Base-by-base conservation (phyloP, 2,329 filamentous ascomycete genomes). In the Teratosphaeria nubilosa region DNA sequence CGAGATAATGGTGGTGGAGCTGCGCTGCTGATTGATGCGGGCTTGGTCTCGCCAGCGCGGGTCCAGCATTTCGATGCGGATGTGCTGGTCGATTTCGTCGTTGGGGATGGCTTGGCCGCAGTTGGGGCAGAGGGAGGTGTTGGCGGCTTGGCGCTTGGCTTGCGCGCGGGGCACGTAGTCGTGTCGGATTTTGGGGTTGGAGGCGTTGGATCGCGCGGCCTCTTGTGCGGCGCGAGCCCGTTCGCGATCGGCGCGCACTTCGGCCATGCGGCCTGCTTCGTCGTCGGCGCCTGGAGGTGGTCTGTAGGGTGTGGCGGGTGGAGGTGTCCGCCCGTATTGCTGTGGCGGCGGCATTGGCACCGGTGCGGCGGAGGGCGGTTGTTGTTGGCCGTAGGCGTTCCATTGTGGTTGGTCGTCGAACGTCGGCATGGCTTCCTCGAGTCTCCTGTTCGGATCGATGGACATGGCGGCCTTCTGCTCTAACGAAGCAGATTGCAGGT, bases 31-130 rank as follows among this genome's bases (percentile, higher is more conserved):
- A 16, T 89, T 85, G 13, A 61, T 95, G 59, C 89, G 88, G 65
- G 91, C 90, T 72, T 97, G 91, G 71, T 96, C 91, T 72, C 95
- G 95, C 91, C 92, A 97, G 59, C 88, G 84, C 0, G 92, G 92
- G 71, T 97, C 92, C 59, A 96, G 82, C 53, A 96, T 81, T 75
- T 97, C 92, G 70, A 97, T 96, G 73, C 89, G 85, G 84, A 97
- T 92, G 70, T 97, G 92, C 63, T 92, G 86, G 60, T 94, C 89
- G 64, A 96, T 82, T 75, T 97, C 92, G 66, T 87, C 84, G 67
- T 89, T 84, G 7, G 91, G 90, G 60, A 96, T 91, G 65, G 89
- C 85, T 75, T 95, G 90, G 66, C 89, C 87, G 79, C 94, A 97
- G 74, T 96, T 96, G 58, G 91, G 91, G 72, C 92, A 97, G 58